phyloP scores from a whole-genome alignment of 2,329 filamentous ascomycete genomes.

The Penicillium occitanis region DNA sequence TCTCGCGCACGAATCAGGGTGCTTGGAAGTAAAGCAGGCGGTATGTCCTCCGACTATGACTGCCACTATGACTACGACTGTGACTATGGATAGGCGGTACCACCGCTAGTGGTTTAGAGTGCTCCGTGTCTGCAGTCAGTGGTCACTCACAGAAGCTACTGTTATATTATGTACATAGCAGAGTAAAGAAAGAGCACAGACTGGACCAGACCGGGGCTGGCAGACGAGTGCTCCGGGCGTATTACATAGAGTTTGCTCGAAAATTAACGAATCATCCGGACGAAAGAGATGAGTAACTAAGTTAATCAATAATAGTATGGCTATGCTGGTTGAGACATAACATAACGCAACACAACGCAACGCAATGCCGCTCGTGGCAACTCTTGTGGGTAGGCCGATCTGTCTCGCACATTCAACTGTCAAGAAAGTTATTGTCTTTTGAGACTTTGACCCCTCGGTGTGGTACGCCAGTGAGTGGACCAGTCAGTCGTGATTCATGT shows the following conservation, averaged over 20 bases:
- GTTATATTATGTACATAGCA: no score
- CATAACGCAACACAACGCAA: not conserved
- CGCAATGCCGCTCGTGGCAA: slow-evolving; percentile 9
- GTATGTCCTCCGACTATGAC: not conserved
- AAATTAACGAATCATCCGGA: not conserved
- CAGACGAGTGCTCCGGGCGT: not conserved
- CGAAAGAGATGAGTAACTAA: not conserved
- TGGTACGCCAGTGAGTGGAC: not conserved
- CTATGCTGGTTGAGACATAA: not conserved
- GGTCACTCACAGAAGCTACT: not conserved
- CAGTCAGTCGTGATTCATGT: not conserved
- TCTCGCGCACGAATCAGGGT: not conserved
- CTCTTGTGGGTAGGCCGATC: not conserved
- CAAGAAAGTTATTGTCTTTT: not conserved
- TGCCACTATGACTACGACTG: not conserved
- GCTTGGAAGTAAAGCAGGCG: not conserved
- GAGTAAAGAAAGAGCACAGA: not conserved
- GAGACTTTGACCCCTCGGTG: not conserved
- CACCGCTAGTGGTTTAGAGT: not conserved
- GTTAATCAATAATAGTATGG: not conserved
- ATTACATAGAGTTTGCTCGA: slow-evolving; percentile 5
- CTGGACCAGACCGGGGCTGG: slow-evolving; percentile 4
- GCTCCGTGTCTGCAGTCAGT: not conserved
- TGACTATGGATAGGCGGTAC: not conserved
- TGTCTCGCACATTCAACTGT: not conserved